Evolutionary conservation across 805 yeast genomes (phyloP).

Genomic region (Teunomyces stri): DNA sequence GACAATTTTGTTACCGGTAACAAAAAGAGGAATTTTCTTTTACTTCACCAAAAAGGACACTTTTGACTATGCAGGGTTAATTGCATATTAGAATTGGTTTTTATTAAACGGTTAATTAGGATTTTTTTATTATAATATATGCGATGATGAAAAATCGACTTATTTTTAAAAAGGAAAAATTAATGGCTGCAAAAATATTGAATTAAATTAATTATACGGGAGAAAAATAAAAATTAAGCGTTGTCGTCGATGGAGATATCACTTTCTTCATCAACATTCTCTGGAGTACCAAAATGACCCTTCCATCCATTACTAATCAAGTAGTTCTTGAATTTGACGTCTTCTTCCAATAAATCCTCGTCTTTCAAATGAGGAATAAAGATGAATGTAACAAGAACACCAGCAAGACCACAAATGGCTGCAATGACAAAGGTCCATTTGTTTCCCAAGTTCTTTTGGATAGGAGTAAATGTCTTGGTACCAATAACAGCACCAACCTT

Average conservation of each 20-base stretch:
- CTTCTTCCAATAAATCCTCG: constrained; percentile 67
- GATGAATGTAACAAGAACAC: constrained; percentile 56
- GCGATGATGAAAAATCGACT: background rate
- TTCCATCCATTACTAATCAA: constrained; percentile 59
- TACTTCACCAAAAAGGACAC: background rate
- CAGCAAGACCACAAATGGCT: constrained; percentile 66
- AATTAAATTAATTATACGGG: background rate
- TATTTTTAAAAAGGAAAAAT: background rate
- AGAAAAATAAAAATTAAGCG: background rate
- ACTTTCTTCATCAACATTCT: constrained; percentile 9
- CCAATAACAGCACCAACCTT: constrained; percentile 87
- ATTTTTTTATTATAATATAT: background rate
- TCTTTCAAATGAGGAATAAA: constrained; percentile 69
- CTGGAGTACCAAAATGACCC: constrained; percentile 42
- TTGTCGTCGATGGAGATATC: background rate
- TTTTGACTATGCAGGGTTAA: background rate
- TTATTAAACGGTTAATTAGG: background rate
- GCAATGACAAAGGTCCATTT: constrained; percentile 79
- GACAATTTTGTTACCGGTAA: background rate
- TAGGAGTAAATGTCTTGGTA: constrained; percentile 68
- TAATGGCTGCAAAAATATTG: background rate
- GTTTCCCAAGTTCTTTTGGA: constrained; percentile 60
- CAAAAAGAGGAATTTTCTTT: background rate
- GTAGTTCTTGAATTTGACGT: constrained; percentile 58
- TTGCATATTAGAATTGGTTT: background rate